Conservation (phyloP, 2,329 filamentous ascomycete species). For the Albophoma yamanashiensis region DNA sequence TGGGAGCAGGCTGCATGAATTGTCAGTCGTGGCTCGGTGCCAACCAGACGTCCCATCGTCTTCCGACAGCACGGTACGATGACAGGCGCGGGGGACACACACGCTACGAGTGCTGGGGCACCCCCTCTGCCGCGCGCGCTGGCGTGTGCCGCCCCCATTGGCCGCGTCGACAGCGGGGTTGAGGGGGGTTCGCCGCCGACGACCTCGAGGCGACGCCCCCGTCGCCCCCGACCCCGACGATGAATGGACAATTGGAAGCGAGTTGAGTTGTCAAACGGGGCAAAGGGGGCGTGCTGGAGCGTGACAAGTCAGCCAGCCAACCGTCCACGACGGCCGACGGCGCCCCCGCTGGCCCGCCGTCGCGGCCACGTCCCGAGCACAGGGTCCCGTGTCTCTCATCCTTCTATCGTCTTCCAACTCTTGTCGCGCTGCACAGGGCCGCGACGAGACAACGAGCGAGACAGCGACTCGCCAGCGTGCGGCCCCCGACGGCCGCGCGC, state of each 20-base stretch:
- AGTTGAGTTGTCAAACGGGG: neutral
- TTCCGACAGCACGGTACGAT: neutral
- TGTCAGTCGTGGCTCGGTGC: slow-evolving; percentile 2
- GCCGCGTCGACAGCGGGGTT: neutral
- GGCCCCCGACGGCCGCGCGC: neutral
- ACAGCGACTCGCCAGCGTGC: neutral
- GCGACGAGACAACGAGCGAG: neutral
- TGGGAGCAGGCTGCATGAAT: slow-evolving; percentile 1
- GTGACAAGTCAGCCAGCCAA: no score
- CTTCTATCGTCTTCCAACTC: neutral
- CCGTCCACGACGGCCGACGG: neutral
- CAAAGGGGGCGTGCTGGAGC: no score
- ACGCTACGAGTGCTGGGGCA: neutral
- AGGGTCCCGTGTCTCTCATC: neutral
- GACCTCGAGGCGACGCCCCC: neutral
- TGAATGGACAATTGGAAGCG: neutral
- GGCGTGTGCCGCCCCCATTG: slow-evolving; percentile 8
- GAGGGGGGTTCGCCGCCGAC: neutral
- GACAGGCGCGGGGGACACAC: neutral
- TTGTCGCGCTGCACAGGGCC: neutral
- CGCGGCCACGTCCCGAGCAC: neutral
- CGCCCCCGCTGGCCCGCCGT: neutral
- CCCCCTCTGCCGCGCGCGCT: slow-evolving; percentile 1
- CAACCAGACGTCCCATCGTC: neutral
- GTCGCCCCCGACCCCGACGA: neutral